phyloP scores from a whole-genome alignment of 805 yeast genomes.

The Wickerhamiella lipophila region DNA sequence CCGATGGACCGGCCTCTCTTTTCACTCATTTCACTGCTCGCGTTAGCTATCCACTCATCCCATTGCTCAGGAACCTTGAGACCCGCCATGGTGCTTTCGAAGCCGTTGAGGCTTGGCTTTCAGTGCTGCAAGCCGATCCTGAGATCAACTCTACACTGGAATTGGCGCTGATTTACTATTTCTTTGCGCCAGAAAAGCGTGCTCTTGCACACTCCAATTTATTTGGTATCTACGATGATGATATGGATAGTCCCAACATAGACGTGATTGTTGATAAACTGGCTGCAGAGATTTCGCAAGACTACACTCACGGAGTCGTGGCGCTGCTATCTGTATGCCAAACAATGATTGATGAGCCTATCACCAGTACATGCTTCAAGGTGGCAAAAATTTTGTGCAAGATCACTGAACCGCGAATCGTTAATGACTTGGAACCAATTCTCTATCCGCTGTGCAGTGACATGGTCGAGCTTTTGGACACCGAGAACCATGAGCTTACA shows the following conservation, averaged over 20 bases:
- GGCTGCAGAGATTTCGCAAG: neutral
- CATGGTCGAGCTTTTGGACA: neutral
- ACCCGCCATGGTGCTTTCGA: neutral
- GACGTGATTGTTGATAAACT: neutral
- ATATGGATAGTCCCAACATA: neutral
- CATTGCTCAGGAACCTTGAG: neutral
- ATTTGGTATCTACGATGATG: neutral
- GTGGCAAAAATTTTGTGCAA: neutral
- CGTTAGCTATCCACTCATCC: neutral
- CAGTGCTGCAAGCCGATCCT: neutral
- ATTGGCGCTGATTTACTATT: neutral
- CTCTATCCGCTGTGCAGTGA: neutral
- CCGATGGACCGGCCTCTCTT: neutral
- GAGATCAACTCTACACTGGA: neutral
- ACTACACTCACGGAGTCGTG: neutral
- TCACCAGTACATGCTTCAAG: neutral
- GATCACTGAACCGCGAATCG: neutral
- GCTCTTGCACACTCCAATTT: neutral
- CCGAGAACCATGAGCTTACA: neutral
- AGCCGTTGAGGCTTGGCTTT: slow-evolving; percentile 1
- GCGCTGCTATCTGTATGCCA: slow-evolving; percentile 1
- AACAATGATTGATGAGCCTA: neutral
- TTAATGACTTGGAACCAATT: slow-evolving; percentile 2
- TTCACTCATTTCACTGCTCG: neutral
- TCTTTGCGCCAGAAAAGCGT: neutral